phyloP scores from a whole-genome alignment of 1,284 basidiomycete species.

The Thelephora terrestris region DNA sequence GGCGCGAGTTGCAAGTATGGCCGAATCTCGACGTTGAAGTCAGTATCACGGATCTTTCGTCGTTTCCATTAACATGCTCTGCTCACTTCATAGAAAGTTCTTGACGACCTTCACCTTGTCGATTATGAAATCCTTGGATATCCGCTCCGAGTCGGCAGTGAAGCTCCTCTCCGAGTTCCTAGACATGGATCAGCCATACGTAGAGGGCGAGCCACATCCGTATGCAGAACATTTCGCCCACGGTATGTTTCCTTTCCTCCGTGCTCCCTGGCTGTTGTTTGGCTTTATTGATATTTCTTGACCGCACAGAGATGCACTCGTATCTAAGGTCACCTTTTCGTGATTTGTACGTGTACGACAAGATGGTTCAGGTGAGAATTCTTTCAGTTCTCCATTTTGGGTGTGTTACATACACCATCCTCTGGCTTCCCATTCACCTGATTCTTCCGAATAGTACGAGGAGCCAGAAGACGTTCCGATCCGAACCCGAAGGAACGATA shows the following conservation, averaged over 20 bases:
- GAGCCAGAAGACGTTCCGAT: conserved; percentile 25
- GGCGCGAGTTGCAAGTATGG: conserved; percentile 81
- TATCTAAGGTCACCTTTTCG: conserved; percentile 80
- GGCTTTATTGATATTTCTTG: conserved; percentile 6
- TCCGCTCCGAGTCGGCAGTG: conserved; percentile 77
- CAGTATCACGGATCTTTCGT: conserved; percentile 14
- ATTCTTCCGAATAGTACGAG: conserved; percentile 41
- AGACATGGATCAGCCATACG: conserved; percentile 56
- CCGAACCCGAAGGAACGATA: too few relatives aligned
- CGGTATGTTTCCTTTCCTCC: conserved; percentile 36
- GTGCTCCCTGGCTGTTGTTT: conserved; percentile 7
- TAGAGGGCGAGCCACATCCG: conserved; percentile 38
- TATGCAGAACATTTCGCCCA: conserved; percentile 88
- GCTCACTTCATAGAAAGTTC: conserved; percentile 32
- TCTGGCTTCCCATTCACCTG: conserved; percentile 1
- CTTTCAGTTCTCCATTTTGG: background rate
- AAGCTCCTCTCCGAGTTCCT: conserved; percentile 77
- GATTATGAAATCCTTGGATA: conserved; percentile 80
- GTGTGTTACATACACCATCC: too few relatives aligned
- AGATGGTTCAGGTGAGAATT: conserved; percentile 60
- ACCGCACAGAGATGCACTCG: conserved; percentile 62
- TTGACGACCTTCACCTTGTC: conserved; percentile 73
- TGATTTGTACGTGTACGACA: conserved; percentile 73
- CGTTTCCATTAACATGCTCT: background rate
- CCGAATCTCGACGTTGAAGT: conserved; percentile 75